phyloP scores from a whole-genome alignment of 345 rosid species.

The Bretschneidera sinensis region DNA sequence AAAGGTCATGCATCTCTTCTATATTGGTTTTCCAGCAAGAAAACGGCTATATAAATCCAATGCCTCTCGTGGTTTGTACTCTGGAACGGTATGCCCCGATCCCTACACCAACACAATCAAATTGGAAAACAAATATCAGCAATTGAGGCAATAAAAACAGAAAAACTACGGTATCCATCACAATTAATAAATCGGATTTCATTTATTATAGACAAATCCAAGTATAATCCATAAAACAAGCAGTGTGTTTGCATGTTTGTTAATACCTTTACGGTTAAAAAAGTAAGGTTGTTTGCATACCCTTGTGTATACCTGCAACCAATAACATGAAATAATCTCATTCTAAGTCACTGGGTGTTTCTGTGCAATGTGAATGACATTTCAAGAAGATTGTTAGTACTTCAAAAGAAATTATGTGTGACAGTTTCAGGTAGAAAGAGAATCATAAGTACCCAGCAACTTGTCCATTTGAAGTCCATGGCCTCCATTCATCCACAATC shows the following conservation, averaged over 20 bases:
- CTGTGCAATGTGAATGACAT: neutral
- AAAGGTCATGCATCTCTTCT: neutral
- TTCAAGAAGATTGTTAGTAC: neutral
- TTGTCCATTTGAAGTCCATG: constrained; percentile 64
- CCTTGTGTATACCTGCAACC: constrained; percentile 56
- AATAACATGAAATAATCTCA: neutral
- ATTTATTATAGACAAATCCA: neutral
- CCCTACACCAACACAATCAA: constrained; percentile 41
- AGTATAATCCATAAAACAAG: neutral
- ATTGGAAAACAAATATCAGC: neutral
- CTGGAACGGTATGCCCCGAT: constrained; percentile 86
- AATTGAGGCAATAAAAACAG: neutral
- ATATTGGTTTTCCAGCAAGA: constrained; percentile 52
- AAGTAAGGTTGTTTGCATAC: constrained; percentile 73
- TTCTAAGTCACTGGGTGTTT: neutral
- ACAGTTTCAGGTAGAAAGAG: neutral
- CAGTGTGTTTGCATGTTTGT: neutral
- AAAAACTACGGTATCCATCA: neutral
- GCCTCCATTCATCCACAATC: constrained; percentile 75
- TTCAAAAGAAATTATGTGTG: neutral
- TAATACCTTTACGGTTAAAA: constrained; percentile 74
- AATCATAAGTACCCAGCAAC: constrained; percentile 60
- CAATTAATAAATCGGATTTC: no score
- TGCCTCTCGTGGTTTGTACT: constrained; percentile 77
- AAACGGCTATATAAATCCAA: constrained; percentile 75